Evolutionary conservation across 306 rosid species (phyloP).

Genomic region (Dicorynia guianensis): DNA sequence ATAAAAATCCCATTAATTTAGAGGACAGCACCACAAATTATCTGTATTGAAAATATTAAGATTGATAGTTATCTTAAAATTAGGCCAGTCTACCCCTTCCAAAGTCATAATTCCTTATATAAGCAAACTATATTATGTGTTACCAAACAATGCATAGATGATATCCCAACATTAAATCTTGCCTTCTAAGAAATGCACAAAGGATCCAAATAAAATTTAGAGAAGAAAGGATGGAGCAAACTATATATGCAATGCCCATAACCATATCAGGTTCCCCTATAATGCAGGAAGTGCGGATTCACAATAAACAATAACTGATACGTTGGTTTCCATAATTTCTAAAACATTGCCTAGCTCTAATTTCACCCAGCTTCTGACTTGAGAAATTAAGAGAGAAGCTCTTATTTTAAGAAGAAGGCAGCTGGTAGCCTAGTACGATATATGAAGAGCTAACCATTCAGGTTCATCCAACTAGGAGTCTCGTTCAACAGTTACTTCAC

Average conservation of each 20-base stretch:
- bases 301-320: slow-evolving; percentile 2
- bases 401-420: slow-evolving; percentile 23
- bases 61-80: slow-evolving; percentile 20
- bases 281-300: slow-evolving; percentile 23
- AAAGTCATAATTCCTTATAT: slow-evolving; percentile 21
- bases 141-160: too few species aligned
- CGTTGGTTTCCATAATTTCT: slow-evolving; percentile 1
- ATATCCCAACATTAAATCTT: background rate
- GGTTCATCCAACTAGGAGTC: slow-evolving; percentile 9
- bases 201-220: slow-evolving; percentile 22
- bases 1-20: background rate
- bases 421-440: background rate
- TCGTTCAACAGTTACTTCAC: background rate
- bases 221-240: background rate
- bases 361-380: slow-evolving; percentile 6
- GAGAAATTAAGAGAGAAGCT: background rate
- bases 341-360: background rate
- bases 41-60: slow-evolving; percentile 23
- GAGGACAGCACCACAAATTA: slow-evolving; percentile 25
- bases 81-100: background rate
- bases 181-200: slow-evolving; percentile 6
- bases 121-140: background rate
- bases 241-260: background rate
- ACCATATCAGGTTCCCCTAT: background rate
- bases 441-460: slow-evolving; percentile 9